Percentiles rank a stretch among this genome's conserved stretches.
phyloP scores from a whole-genome alignment of 2,329 filamentous ascomycete genomes.

The Apiospora marii region DNA sequence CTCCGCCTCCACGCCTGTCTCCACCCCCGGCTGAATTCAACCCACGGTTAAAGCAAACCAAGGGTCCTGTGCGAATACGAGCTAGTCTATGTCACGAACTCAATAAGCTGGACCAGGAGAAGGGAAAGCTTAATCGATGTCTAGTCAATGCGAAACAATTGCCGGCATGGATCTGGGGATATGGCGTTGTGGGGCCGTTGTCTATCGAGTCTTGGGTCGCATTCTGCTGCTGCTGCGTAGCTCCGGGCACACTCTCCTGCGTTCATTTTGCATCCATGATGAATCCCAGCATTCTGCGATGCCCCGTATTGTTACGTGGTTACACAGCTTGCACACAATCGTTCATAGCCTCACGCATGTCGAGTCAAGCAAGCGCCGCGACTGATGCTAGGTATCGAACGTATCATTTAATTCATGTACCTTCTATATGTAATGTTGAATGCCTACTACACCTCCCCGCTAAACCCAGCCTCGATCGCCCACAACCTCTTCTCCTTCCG shows the following conservation, averaged over 20 bases:
- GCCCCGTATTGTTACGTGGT: too few species aligned
- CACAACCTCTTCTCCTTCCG: slow-evolving; percentile 38
- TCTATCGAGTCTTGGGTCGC: background rate
- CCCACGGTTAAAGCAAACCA: background rate
- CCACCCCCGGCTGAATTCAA: too few species aligned
- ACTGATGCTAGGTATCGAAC: too few species aligned
- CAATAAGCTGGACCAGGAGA: background rate
- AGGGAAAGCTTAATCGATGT: background rate
- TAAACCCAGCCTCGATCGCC: slow-evolving; percentile 33
- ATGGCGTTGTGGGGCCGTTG: background rate
- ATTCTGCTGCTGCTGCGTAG: background rate
- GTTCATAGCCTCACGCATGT: too few species aligned
- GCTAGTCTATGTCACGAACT: background rate
- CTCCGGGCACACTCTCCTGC: too few species aligned
- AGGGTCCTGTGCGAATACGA: background rate
- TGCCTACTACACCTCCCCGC: background rate
- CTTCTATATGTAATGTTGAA: background rate
- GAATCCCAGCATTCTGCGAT: too few species aligned
- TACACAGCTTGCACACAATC: too few species aligned
- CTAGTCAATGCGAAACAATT: background rate
- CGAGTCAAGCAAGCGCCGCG: too few species aligned
- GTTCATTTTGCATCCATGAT: too few species aligned
- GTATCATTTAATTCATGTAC: too few species aligned
- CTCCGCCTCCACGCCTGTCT: background rate
- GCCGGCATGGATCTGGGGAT: background rate